Conservation (phyloP, 2,329 filamentous ascomycete species). For the Botryotinia globosa region DNA sequence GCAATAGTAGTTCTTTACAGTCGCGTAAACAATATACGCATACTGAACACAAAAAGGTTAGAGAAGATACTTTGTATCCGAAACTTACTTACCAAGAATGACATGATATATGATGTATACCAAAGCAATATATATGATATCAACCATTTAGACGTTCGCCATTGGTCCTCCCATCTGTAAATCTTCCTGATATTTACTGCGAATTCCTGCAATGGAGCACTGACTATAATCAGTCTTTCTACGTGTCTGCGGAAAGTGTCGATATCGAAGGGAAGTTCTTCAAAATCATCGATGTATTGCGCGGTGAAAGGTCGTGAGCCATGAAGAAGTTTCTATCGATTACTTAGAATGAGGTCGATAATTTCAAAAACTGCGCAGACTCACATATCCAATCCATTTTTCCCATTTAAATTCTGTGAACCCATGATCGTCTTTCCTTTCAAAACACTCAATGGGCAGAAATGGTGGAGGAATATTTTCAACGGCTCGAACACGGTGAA, state of each 20-base stretch:
- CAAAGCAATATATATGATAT: slow-evolving; percentile 28
- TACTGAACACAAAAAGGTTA: slow-evolving; percentile 21
- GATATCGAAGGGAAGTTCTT: slow-evolving; percentile 29
- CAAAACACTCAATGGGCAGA: slow-evolving; percentile 34
- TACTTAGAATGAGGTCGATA: slow-evolving; percentile 12
- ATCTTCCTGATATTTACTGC: slow-evolving; percentile 39
- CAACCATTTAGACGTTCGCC: slow-evolving; percentile 37
- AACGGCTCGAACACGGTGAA: slow-evolving; percentile 38
- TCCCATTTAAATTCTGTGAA: slow-evolving; percentile 36
- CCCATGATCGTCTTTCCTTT: slow-evolving; percentile 30
- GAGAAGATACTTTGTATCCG: neutral
- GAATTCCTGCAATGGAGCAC: slow-evolving; percentile 40
- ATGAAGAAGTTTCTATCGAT: slow-evolving; percentile 34
- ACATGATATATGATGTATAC: slow-evolving; percentile 29
- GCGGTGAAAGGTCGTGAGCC: slow-evolving; percentile 39
- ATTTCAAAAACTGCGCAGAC: neutral
- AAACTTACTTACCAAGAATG: slow-evolving; percentile 27
- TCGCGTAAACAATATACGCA: slow-evolving; percentile 27
- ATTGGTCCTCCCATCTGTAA: slow-evolving; percentile 41
- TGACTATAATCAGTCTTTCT: slow-evolving; percentile 41
- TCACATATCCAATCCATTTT: slow-evolving; percentile 36
- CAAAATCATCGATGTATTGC: slow-evolving; percentile 39
- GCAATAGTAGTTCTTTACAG: slow-evolving; percentile 28
- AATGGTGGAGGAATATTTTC: slow-evolving; percentile 22
- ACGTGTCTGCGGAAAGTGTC: slow-evolving; percentile 37